Evolutionary conservation across 2,329 filamentous ascomycete genomes (phyloP), one percentile per base, ranked within the genome.

Genomic region (Xylariales sp.): DNA sequence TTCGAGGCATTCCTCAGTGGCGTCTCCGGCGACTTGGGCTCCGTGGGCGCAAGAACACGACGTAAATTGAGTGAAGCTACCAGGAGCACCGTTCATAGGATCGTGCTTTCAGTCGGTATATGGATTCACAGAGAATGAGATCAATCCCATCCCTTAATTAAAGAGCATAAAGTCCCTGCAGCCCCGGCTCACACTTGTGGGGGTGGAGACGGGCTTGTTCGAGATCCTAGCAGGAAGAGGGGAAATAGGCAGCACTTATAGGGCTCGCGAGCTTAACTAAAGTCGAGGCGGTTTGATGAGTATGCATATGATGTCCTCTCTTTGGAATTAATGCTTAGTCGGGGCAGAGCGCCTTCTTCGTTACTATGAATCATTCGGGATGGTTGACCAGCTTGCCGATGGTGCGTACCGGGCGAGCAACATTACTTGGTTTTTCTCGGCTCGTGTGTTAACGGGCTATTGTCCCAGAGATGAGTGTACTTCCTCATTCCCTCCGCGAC

Each of bases 341-440:
- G 3, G 46, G 5, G 36, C 46, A 73, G 71, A 69, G 23, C 53
- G 70, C 6, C 62, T 73, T 12, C 50, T 73, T 7, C 67, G 73
- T 9, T 73, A 72, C 36, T 73, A 73, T 49, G 71, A 74, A 14
- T 65, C 71, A 0, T 62, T 66, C 32, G 70, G 68, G 1, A 71
- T 73, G 62, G 32, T 74, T 7, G 67, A 62, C 8, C 70, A 73
- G 46, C 66, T 43, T 0, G n/a, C 34, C 1, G 54, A 71, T 39
- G 70, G 71, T 28, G 16, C 9, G 0, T 74, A 73, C 36, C 30
- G 41, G 0, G 46, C 68, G 23, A 73, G 68, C 18, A 71, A 72
- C 45, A 54, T 72, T 7, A 74, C n/a, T 39, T 74, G 57, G 53
- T 57, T 10, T 61, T 67, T 2, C 32, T 14, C 12, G 58, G 49